Base-by-base conservation (phyloP, 345 rosid genomes). In the Citrus australasica region DNA sequence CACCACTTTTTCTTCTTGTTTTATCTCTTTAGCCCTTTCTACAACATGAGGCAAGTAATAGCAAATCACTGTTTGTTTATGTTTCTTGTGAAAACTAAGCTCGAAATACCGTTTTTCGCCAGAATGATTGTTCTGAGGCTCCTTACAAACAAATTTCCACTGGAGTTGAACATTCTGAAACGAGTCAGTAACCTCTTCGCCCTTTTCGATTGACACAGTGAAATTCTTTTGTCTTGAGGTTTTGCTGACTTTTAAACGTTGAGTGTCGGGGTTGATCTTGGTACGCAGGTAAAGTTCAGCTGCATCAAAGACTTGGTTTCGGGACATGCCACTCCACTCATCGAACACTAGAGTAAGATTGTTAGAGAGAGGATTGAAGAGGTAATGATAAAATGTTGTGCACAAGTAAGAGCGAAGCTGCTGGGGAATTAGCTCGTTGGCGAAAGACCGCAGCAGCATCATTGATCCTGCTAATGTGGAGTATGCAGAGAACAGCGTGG, bases 211-310 rank as follows among this genome's bases (percentile, higher is more conserved):
- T 0, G 84, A 40, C 48, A 85, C 28, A 0, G 78, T 66, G 76
- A 86, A 70, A 11, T 74, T 83, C 61, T 79, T 86, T 58, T 86
- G 82, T 9, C 80, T 60, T 0, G 84, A 79, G 22, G 73, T 72
- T 56, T 88, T 90, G 38, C 89, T 84, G 32, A 90, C 81, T 56
- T 75, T 84, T 38, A 90, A 73, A 0, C 88, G 79, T 58, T 66
- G 85, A 4, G 84, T 80, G 2, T 82, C 74, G 0, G 91, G 88
- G 25, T 83, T 82, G 64, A 88, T 84, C 59, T 85, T 88, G 86
- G 85, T 76, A 5, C 81, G 81, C 66, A 88, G 87, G 25, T 88
- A 90, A 60, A 81, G 48, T 79, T 85, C 90, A 25, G 88, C 86
- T 9, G 91, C 90, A 28, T 79, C 86, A 65, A 71, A 87, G 22